These are phyloP conservation scores for Epichloe uncinata DNA, from an alignment of 2,329 filamentous ascomycete genomes.

Conservation along the genomic window DNA sequence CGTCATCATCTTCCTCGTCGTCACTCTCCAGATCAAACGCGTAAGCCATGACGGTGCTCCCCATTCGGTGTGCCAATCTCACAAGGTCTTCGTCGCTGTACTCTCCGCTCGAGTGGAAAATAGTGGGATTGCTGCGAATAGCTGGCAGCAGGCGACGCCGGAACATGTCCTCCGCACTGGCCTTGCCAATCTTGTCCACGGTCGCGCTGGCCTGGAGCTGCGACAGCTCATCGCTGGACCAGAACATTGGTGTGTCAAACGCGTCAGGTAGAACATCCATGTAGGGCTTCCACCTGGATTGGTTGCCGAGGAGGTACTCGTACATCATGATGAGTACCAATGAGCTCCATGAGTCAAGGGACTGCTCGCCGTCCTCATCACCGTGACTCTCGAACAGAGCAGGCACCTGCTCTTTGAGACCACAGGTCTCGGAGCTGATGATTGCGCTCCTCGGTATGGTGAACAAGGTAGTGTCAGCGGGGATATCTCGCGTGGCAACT, in stretches of 20 bases:
- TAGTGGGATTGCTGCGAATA: conserved; percentile 28
- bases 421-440: conserved; percentile 60
- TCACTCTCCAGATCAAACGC: conserved; percentile 65
- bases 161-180: conserved; percentile 58
- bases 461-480: conserved; percentile 65
- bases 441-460: conserved; percentile 60
- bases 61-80: conserved; percentile 60
- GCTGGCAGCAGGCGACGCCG: conserved; percentile 37
- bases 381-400: conserved; percentile 33
- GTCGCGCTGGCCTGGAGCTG: conserved; percentile 67
- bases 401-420: conserved; percentile 44
- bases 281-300: conserved; percentile 65
- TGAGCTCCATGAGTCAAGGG: conserved; percentile 40
- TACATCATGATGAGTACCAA: conserved; percentile 71
- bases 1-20: conserved; percentile 44
- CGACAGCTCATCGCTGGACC: conserved; percentile 55
- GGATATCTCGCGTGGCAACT: conserved; percentile 62
- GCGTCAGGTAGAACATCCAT: conserved; percentile 55
- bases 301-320: conserved; percentile 46
- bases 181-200: conserved; percentile 61
- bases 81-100: conserved; percentile 33
- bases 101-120: conserved; percentile 27
- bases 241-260: conserved; percentile 89
- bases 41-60: conserved; percentile 83
- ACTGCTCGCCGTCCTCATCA: conserved; percentile 20